These are phyloP conservation scores for Lasiosphaeria ovina DNA, from an alignment of 495 filamentous ascomycete species.

Conservation along the genomic window DNA sequence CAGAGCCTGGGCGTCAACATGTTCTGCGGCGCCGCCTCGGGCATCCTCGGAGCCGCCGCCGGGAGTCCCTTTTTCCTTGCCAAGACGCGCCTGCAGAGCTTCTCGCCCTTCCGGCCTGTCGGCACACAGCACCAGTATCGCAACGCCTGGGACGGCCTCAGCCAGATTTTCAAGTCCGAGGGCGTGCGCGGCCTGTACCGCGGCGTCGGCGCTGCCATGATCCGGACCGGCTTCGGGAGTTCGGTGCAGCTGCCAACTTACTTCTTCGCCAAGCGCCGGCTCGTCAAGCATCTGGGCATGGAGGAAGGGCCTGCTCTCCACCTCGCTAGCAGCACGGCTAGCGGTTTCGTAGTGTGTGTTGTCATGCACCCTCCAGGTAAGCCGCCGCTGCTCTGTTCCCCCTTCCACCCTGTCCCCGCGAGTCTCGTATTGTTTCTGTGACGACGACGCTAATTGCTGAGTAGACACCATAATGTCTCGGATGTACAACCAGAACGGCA, in stretches of 20 bases:
- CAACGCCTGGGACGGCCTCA: constrained; percentile 78
- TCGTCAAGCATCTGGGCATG: constrained; percentile 80
- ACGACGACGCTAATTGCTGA: background rate
- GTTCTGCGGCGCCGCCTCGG: constrained; percentile 81
- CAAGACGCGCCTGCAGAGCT: constrained; percentile 95
- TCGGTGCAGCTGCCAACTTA: constrained; percentile 96
- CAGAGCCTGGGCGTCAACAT: constrained; percentile 91
- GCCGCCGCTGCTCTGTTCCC: constrained; percentile 21
- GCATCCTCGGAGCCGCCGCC: constrained; percentile 83
- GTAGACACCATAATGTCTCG: constrained; percentile 96
- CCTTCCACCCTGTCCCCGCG: background rate
- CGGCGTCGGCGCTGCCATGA: constrained; percentile 92
- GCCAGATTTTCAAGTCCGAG: constrained; percentile 72
- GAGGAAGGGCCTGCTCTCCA: constrained; percentile 89
- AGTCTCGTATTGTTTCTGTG: background rate
- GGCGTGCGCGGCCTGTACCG: constrained; percentile 81
- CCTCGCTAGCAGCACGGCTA: constrained; percentile 81
- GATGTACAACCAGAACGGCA: constrained; percentile 98
- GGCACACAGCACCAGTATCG: constrained; percentile 93
- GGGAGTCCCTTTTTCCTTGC: constrained; percentile 98
- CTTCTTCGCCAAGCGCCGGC: constrained; percentile 89
- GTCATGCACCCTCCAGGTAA: constrained; percentile 96
- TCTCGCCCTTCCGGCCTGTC: constrained; percentile 88
- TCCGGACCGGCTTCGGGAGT: constrained; percentile 91
- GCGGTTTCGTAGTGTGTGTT: constrained; percentile 94